Evolutionary conservation across 2,329 filamentous ascomycete species (phyloP), one percentile per base, ranked within the genome.

Genomic region (Colletotrichum somersetense): DNA sequence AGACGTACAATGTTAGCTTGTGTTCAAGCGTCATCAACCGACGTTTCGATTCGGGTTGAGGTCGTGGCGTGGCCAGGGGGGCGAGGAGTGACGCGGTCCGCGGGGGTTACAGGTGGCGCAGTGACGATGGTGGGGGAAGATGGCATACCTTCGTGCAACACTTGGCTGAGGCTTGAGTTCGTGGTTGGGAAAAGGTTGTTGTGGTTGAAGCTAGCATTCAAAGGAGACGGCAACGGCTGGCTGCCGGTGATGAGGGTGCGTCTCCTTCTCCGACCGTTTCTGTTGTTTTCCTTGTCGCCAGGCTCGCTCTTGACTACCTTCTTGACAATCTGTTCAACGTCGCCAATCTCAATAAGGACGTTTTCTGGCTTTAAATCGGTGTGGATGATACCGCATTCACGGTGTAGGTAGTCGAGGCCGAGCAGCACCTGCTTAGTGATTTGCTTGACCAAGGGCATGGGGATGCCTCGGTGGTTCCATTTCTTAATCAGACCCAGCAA

Each of bases 381-480:
- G 83, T 99, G 96, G 79, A 99, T 98, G 84, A 99, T 98, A 79
- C 96, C 96, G 83, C 96, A 99, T 84, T 99, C 96, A 77, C 96
- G 91, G 82, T 99, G 96, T 50, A 99, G 89, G 81, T 98, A 98
- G 82, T 99, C 96, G 74, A 99, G 87, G 52, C 96, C 96, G 38
- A 99, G 89, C 59, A 99, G 88, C 12, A 98, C 96, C 84, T 99
- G 96, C 83, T 98, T 98, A 40, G 96, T 97, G 83, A 99, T 99
- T 82, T 98, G 96, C 87, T 98, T 98, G 80, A 98, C 96, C 18
- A 99, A 88, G 20, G 94, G 90, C 91, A 97, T 97, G 55, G 96
- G 96, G 71, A 99, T 98, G 61, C 96, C 96, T 73, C 96, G 90
- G 82, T 98, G 96, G 81, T 98, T 98, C 95, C 96, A 98, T 78